Evolutionary conservation across 148 eudicot species (phyloP), one percentile per base, ranked within the genome.

Genomic region (Chenopodium formosanum): DNA sequence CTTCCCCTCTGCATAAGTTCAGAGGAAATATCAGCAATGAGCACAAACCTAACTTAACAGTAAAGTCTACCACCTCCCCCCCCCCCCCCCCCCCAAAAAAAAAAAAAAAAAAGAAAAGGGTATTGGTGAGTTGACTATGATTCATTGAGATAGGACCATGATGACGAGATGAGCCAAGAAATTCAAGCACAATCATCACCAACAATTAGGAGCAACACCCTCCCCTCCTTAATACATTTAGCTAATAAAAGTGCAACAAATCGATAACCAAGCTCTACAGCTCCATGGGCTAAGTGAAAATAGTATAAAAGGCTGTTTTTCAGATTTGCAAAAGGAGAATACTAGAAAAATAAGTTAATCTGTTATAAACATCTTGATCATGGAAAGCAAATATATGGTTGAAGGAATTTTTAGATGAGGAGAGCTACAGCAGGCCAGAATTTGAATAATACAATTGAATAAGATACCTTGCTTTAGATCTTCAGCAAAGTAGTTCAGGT

Each of bases 391-490:
- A n/a, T 27, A 62, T 23, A 22, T n/a, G 29, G 73, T 14, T 31
- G 52, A n/a, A 44, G 13, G 70, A 3, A 14, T 25, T n/a, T 62
- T 58, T 44, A 62, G 62, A 80, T 73, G 23, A 37, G 14, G 53
- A 72, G 56, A 80, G 53, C 32, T 69, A 20, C 44, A 77, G 22
- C 22, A 17, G 19, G 62, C 17, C 22, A 56, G 66, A 60, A 82
- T 31, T 9, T 27, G 17, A 75, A 27, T 40, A 53, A 76, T 69
- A 31, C 74, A 44, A 76, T 56, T 20, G 44, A 69, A 72, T 23
- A 69, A 32, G 48, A 77, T 86, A 95, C 98, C 98, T 90, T 96
- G 99, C 85, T 96, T 96, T 67, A 96, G 88, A 91, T 96, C 99
- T 79, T 96, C 99, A 0, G 94, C 92, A 85, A 96, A 96, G 90